A percentile compares a stretch with the other conserved stretches of the same genome.
phyloP scores from a whole-genome alignment of 1,284 basidiomycete species.

The Pterulicium gracile region DNA sequence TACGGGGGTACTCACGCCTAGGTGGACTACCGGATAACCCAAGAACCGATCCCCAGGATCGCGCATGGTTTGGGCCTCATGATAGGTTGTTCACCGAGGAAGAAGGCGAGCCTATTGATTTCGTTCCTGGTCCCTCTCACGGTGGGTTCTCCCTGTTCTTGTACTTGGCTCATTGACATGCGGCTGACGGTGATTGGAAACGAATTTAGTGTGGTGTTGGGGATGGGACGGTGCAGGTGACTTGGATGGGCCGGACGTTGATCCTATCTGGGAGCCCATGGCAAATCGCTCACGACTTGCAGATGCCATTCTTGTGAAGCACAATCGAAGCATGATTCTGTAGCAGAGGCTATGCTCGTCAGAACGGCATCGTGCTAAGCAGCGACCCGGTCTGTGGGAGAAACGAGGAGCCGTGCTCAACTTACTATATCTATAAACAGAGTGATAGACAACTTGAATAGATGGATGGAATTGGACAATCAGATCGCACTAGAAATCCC shows the following conservation, averaged over 20 bases:
- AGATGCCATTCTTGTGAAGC: conserved; percentile 63
- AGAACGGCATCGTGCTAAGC: too few species aligned
- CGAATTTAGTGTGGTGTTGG: conserved; percentile 85
- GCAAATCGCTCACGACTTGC: conserved; percentile 51
- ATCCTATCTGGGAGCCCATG: conserved; percentile 90
- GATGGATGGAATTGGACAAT: too few species aligned
- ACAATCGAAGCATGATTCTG: conserved; percentile 45
- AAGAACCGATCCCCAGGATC: conserved; percentile 87
- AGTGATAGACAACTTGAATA: too few species aligned
- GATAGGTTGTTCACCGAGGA: conserved; percentile 85
- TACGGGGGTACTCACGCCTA: conserved; percentile 81
- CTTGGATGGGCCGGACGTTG: conserved; percentile 88
- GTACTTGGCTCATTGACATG: conserved; percentile 1
- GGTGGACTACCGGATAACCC: conserved; percentile 92
- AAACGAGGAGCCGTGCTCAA: too few species aligned
- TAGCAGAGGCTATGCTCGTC: too few species aligned
- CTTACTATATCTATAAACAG: too few species aligned
- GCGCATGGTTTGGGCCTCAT: conserved; percentile 92
- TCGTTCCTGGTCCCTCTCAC: conserved; percentile 74
- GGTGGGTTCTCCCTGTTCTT: conserved; percentile 41
- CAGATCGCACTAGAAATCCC: too few species aligned
- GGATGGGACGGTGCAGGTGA: conserved; percentile 98
- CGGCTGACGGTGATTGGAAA: neutral
- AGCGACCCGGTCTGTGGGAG: too few species aligned
- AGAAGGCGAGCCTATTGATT: conserved; percentile 67